These are phyloP conservation scores for Capsicum chinense DNA, from an alignment of 257 asterid genomes.

Conservation along the genomic window DNA sequence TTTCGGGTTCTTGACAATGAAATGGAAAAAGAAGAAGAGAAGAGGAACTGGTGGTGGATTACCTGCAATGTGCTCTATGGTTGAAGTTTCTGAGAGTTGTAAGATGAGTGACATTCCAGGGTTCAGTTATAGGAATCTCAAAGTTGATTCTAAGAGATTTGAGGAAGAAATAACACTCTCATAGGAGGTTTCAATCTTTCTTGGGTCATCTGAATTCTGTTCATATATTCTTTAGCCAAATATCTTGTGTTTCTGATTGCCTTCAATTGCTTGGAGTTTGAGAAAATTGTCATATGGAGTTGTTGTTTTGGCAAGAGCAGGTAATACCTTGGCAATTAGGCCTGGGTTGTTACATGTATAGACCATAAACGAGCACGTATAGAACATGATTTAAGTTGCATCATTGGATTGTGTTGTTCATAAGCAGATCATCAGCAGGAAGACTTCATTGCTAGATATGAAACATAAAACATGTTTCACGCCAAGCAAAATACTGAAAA, in stretches of 20 bases:
- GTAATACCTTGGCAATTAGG: neutral
- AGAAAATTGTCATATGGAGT: conserved; percentile 17
- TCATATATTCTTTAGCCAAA: conserved; percentile 4
- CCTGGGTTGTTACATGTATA: neutral
- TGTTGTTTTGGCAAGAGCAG: neutral
- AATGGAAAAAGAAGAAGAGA: conserved; percentile 63
- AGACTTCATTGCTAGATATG: neutral
- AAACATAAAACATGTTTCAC: neutral
- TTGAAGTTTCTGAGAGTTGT: conserved; percentile 44
- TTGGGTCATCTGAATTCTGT: neutral
- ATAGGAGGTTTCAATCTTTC: conserved; percentile 1
- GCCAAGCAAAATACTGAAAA: neutral
- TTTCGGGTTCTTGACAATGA: conserved; percentile 47
- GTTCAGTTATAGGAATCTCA: conserved; percentile 71
- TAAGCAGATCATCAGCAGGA: neutral
- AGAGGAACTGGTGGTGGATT: conserved; percentile 52
- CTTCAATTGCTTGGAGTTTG: conserved; percentile 5
- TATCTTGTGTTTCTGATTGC: neutral
- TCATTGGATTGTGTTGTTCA: neutral
- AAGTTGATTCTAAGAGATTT: conserved; percentile 61
- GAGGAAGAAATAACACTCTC: conserved; percentile 36
- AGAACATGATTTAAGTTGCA: neutral
- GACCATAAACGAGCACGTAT: neutral
- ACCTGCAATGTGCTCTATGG: conserved; percentile 49
- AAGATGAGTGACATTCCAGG: conserved; percentile 48